Evolutionary conservation across 768 basidiomycete genomes (phyloP).

Genomic region (Dioszegia crocea): DNA sequence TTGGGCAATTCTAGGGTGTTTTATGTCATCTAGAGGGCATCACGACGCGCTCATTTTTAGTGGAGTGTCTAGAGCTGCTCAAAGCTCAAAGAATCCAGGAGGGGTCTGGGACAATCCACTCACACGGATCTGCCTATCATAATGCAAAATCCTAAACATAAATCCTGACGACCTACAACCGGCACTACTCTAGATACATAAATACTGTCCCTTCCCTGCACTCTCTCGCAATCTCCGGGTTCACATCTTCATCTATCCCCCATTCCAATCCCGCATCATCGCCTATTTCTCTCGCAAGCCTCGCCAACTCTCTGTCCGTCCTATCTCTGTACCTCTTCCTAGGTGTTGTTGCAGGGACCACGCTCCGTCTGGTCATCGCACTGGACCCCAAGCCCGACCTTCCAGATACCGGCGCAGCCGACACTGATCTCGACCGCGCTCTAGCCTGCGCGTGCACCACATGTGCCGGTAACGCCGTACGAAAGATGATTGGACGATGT

Average conservation of each 20-base stretch:
- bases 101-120: too few relatives aligned
- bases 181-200: conserved; percentile 8
- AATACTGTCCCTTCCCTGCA: conserved; percentile 34
- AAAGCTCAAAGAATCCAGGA: too few relatives aligned
- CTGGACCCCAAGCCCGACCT: too few relatives aligned
- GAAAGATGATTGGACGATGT: background rate
- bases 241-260: conserved; percentile 39
- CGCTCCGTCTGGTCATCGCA: background rate
- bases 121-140: too few relatives aligned
- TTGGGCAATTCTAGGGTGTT: too few relatives aligned
- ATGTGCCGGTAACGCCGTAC: background rate
- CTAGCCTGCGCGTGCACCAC: background rate
- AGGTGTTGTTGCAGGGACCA: background rate
- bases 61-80: too few relatives aligned
- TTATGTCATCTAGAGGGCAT: too few relatives aligned
- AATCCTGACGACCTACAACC: too few relatives aligned
- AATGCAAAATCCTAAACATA: too few relatives aligned
- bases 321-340: conserved; percentile 5
- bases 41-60: too few relatives aligned
- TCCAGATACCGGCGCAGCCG: background rate
- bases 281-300: conserved; percentile 15
- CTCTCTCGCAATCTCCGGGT: conserved; percentile 26
- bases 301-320: conserved; percentile 18
- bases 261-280: conserved; percentile 37
- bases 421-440: conserved; percentile 10